Base-by-base conservation (phyloP, 164 flowering plant genomes). In the Vitis cinerea region DNA sequence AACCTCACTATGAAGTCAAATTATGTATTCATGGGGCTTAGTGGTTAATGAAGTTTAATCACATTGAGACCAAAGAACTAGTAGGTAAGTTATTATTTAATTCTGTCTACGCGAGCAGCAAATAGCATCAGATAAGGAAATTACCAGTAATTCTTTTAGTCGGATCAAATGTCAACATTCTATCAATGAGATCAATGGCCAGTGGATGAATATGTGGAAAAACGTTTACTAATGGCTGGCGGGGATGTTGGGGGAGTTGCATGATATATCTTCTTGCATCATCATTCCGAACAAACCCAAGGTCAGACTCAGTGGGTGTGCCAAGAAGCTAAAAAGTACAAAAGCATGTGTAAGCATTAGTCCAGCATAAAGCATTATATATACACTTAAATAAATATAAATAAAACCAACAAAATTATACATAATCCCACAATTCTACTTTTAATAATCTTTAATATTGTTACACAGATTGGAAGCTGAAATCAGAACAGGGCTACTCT, bases 161-260 rank as follows among this genome's bases (percentile, higher is more conserved):
- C 52, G 99, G 99, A 74, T 94, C 91, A 80, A 92, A 89, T 73
- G 97, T 90, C 77, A 94, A 72, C 97, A 94, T 94, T 82, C 72
- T 91, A 65, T 94, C 97, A 15, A 94, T 70, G 11, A 94, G 93
- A 81, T 94, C 97, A 65, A 94, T 90, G 63, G 97, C 97, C 57
- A 79, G 70, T 1, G 94, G 95, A 78, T 92, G 72, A 67, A 94
- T 87, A 73, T 90, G 94, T 3, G 93, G 90, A 67, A 88, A 94
- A 37, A 84, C 74, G 27, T 31, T 69, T 9, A 78, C 81, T 44
- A 94, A 68, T 14, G 83, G 58, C 71, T 85, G 89, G 2, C 91
- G 92, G 64, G 94, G 90, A 69, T 74, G 79, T 69, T 63, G 68
- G 1, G 87, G 81, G 37, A 89, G 89, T 65, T 90, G 97, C 27